Evolutionary conservation across 352 stramenopile genomes (phyloP).

Genomic region (Phytophthora tentaculata): DNA sequence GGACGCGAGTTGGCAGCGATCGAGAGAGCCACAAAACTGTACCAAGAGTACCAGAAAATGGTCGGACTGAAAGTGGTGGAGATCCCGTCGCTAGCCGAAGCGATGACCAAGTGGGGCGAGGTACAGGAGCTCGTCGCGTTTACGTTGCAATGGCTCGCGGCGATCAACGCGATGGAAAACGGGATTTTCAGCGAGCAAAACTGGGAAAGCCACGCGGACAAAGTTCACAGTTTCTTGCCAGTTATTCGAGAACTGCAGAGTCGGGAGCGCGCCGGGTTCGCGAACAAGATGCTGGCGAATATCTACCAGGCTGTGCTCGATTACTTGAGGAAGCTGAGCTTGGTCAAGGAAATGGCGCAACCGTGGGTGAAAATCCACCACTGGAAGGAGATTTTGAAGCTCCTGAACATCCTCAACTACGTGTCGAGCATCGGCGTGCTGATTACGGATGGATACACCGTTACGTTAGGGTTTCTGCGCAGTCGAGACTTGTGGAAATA

Average conservation of each 20-base stretch:
- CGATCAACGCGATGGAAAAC: conserved; percentile 64
- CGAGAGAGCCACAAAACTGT: conserved; percentile 57
- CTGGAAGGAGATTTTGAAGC: conserved; percentile 64
- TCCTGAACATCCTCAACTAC: conserved; percentile 58
- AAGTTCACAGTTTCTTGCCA: conserved; percentile 44
- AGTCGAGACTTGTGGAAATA: conserved; percentile 56
- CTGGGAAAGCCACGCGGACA: conserved; percentile 51
- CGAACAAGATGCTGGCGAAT: conserved; percentile 46
- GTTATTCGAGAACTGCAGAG: conserved; percentile 44
- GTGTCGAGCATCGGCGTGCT: conserved; percentile 55
- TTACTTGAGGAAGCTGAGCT: conserved; percentile 52
- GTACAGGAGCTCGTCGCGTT: conserved; percentile 66
- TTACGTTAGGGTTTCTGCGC: conserved; percentile 62
- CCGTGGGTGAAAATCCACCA: conserved; percentile 60
- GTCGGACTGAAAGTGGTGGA: conserved; percentile 69
- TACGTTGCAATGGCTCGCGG: conserved; percentile 50
- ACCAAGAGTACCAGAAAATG: conserved; percentile 76
- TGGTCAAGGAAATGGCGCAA: conserved; percentile 61
- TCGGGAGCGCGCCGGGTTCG: conserved; percentile 37
- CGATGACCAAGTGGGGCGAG: conserved; percentile 53
- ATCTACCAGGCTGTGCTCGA: conserved; percentile 40
- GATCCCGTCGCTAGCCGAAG: conserved; percentile 52
- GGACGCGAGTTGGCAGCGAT: conserved; percentile 53
- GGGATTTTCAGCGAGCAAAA: conserved; percentile 71
- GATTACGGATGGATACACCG: conserved; percentile 53